Evolutionary conservation across 345 rosid genomes (phyloP), one percentile per base, ranked within the genome.

Genomic region (Syzygium aqueum): DNA sequence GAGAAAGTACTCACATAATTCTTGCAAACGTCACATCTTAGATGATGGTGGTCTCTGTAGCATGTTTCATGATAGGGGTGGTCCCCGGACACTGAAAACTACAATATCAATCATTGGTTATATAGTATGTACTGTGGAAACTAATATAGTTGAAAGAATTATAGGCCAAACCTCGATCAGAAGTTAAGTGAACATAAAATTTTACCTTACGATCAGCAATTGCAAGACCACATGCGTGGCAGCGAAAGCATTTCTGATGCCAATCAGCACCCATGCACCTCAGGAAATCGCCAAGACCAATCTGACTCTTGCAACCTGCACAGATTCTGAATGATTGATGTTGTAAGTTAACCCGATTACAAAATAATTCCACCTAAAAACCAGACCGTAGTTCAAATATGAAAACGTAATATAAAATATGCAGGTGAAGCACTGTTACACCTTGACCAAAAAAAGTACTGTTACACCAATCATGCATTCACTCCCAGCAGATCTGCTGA

Each of bases 11-110:
- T 96, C 85, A 97, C 99, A 63, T 90, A 94, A 89, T 94, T 89
- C 51, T 84, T 89, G 91, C 99, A 97, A 90, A 97, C 94, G 90
- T 97, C 98, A 84, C 99, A 97, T 90, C 86, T 95, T 67, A 96
- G 99, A 89, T 94, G 96, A 91, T 94, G 92, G 21, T 83, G 94
- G 89, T 95, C 92, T 93, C 93, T 96, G 86, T 93, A 92, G 93
- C 99, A 96, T 85, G 94, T 54, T 86, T 95, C 94, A 89, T 89
- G 99, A 88, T 89, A 96, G 49, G 98, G 99, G 33, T 89, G 93
- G 86, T 92, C 91, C 54, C 94, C 84, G 9, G 9, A 77, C 65
- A 10, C 16, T 84, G 49, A 63, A 56, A 89, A 84, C 56, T 85
- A 46, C 28, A 52, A 59, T 19, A 73, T 37, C 82, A 37, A 73